These are phyloP conservation scores for Aegle marmelos DNA, from an alignment of 345 rosid species.

Conservation along the genomic window DNA sequence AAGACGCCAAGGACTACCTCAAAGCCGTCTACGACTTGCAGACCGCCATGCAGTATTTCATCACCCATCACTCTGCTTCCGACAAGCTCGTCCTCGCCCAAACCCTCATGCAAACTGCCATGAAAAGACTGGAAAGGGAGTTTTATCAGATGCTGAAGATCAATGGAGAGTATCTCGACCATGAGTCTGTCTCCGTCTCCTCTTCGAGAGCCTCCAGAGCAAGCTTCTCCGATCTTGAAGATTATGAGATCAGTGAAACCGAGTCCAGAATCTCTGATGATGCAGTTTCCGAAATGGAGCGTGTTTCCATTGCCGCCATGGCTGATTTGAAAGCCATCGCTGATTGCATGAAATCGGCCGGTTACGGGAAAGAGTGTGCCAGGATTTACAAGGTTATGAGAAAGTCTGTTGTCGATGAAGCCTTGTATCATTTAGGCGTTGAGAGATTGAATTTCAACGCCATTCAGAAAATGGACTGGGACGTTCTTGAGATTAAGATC, in stretches of 20 bases:
- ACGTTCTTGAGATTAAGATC: constrained; percentile 48
- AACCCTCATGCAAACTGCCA: constrained; percentile 50
- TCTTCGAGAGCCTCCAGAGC: constrained; percentile 22
- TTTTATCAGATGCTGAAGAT: constrained; percentile 57
- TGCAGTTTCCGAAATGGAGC: constrained; percentile 26
- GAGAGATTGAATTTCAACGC: constrained; percentile 38
- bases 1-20: constrained; percentile 52
- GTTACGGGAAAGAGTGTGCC: constrained; percentile 64
- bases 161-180: constrained; percentile 45
- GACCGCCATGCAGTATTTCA: constrained; percentile 54
- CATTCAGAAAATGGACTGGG: constrained; percentile 60
- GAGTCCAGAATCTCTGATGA: constrained; percentile 19
- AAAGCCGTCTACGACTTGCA: constrained; percentile 46
- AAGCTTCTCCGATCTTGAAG: constrained; percentile 24
- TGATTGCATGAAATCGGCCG: constrained; percentile 60
- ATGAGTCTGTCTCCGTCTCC: constrained; percentile 41
- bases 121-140: constrained; percentile 71
- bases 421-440: constrained; percentile 44
- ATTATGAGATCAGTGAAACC: constrained; percentile 15
- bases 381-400: constrained; percentile 47
- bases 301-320: constrained; percentile 28
- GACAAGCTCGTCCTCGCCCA: constrained; percentile 57
- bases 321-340: constrained; percentile 61
- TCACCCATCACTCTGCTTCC: constrained; percentile 31
- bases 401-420: constrained; percentile 54